phyloP scores from a whole-genome alignment of 495 filamentous ascomycete genomes.

The Podospora conica region DNA sequence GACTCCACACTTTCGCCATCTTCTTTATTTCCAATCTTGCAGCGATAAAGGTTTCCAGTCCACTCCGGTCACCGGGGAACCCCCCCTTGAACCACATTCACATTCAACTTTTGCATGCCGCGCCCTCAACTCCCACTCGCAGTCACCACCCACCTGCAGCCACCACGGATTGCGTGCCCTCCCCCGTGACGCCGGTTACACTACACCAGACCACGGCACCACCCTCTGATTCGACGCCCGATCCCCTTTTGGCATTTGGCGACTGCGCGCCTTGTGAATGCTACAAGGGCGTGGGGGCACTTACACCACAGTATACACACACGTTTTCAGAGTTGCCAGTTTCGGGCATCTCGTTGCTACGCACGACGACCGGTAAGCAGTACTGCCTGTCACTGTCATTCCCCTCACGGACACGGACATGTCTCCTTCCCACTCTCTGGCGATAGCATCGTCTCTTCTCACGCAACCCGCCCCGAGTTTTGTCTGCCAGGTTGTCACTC shows the following conservation, averaged over 20 bases:
- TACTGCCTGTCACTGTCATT: not conserved
- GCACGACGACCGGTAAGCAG: not conserved
- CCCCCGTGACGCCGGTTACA: slow-evolving; percentile 26
- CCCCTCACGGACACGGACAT: no score
- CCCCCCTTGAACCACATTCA: not conserved
- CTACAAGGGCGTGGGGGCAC: not conserved
- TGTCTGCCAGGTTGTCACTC: not conserved
- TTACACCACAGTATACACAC: not conserved
- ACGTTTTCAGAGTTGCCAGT: not conserved
- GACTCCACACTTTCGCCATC: not conserved
- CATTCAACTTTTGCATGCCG: not conserved
- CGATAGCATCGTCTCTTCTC: slow-evolving; percentile 6
- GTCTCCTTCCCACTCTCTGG: not conserved
- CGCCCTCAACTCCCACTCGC: not conserved
- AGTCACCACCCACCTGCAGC: slow-evolving; percentile 11
- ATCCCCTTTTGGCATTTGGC: not conserved
- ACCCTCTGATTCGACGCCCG: slow-evolving; percentile 6
- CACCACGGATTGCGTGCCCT: slow-evolving; percentile 25
- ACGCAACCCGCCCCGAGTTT: not conserved
- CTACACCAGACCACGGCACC: not conserved
- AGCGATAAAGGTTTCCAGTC: not conserved
- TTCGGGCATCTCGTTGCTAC: not conserved
- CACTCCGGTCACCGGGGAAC: not conserved
- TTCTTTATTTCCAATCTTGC: not conserved
- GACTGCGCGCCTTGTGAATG: not conserved